These are phyloP conservation scores for Eucalyptus urophylla DNA, from an alignment of 345 rosid species.

Conservation along the genomic window DNA sequence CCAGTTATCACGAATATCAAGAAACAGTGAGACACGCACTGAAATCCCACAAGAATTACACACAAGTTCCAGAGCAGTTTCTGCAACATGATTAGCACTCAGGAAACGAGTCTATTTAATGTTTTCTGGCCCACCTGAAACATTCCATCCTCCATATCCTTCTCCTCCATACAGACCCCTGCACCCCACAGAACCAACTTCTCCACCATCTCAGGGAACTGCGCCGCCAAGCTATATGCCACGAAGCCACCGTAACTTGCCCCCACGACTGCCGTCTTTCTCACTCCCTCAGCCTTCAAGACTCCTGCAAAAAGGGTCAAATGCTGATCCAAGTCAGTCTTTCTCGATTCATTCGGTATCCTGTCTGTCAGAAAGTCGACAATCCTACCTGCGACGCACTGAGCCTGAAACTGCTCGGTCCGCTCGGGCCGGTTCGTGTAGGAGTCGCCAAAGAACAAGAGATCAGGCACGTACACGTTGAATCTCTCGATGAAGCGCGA, in stretches of 20 bases:
- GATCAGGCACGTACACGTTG: slow-evolving; percentile 5
- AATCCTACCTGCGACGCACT: background rate
- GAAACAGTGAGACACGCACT: background rate
- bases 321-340: background rate
- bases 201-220: slow-evolving; percentile 5
- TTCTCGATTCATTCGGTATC: background rate
- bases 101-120: background rate
- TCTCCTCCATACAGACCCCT: slow-evolving; percentile 7
- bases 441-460: slow-evolving; percentile 10
- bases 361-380: background rate
- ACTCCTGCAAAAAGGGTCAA: background rate
- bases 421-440: background rate
- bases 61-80: background rate
- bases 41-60: background rate
- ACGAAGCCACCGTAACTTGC: slow-evolving; percentile 10
- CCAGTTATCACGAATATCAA: background rate
- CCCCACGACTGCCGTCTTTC: background rate
- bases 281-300: background rate
- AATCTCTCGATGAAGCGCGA: background rate
- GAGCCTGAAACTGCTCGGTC: background rate
- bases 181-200: slow-evolving; percentile 1
- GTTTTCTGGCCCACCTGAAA: background rate
- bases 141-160: slow-evolving; percentile 3
- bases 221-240: slow-evolving; percentile 5
- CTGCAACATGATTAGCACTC: background rate